Evolutionary conservation across 108 stramenopile species (phyloP).

Genomic region (Cyclostephanos tholiformis): DNA sequence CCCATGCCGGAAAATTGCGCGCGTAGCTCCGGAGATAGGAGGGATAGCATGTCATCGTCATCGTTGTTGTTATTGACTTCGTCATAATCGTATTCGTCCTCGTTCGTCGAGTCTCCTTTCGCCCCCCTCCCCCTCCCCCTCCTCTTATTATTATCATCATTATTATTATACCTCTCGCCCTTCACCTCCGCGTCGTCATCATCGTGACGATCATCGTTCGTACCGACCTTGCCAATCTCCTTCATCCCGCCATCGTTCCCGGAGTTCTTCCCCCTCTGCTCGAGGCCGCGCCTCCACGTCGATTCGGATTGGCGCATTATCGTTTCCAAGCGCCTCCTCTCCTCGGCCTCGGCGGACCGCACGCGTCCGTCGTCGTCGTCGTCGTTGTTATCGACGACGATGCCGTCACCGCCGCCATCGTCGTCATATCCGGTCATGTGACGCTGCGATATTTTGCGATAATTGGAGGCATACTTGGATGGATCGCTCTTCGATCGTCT

Average conservation of each 20-base stretch:
- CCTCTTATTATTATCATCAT: no score
- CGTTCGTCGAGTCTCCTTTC: not conserved
- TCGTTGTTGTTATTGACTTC: conserved; percentile 1
- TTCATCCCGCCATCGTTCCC: conserved; percentile 12
- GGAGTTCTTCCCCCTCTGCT: conserved; percentile 8
- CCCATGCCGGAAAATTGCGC: conserved; percentile 49
- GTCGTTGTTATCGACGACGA: conserved; percentile 42
- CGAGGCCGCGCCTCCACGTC: conserved; percentile 50
- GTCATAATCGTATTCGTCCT: not conserved
- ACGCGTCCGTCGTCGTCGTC: conserved; percentile 15
- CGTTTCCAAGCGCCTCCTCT: conserved; percentile 59
- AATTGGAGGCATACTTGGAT: conserved; percentile 81
- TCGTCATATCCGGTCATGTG: conserved; percentile 75
- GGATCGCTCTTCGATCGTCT: conserved; percentile 84
- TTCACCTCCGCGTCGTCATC: not conserved
- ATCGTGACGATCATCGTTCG: conserved; percentile 21
- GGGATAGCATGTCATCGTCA: conserved; percentile 41
- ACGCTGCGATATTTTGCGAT: conserved; percentile 87
- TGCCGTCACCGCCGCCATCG: conserved; percentile 6
- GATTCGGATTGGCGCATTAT: conserved; percentile 60
- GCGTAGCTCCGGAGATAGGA: conserved; percentile 68
- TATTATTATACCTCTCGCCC: not conserved
- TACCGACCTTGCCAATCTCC: no score
- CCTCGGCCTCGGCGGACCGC: conserved; percentile 65
- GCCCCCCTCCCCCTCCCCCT: no score